Base-by-base conservation (phyloP, 2,329 filamentous ascomycete genomes). In the Venturia effusa region DNA sequence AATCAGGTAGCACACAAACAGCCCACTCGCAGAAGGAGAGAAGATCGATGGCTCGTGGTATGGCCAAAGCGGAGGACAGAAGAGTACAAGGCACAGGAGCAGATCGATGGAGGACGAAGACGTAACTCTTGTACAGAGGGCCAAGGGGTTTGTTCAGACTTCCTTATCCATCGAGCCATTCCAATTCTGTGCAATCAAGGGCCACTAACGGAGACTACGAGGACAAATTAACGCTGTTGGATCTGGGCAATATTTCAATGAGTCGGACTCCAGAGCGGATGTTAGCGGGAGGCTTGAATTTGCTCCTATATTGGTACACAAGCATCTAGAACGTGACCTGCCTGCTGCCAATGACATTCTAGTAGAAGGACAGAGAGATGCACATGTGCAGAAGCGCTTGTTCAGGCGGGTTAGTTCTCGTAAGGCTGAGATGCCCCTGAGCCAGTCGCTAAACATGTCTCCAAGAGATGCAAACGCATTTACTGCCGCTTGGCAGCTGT, bases 271-370 rank as follows among this genome's bases (percentile, higher is more conserved):
- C 17, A 34, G 51, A 51, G 51, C 51, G 30, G 30, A 22, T 19
- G 19, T 57, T 57, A 57, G 51, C 27, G 51, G 51, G 51, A 57
- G 30, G 27, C 51, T 57, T 57, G 51, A 34, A 10, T n/a, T n/a
- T 57, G 30, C 30, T 57, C 27, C 51, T 57, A 57, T 57, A n/a
- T 57, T 57, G 51, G 51, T n/a, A 57, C 51, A 57, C n/a, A 34
- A 34, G 30, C 45, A 15, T 6, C 30, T 30, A 57, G 19, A 57
- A 57, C 30, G 51, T 57, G 51, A 57, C 22, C 27, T 7, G 30
- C 11, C 15, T 4, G 48, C 27, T 30, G n/a, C 48, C 48, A 55
- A 55, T 55, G 24, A 27, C 48, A 55, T n/a, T n/a, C n/a, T n/a
- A n/a, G n/a, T n/a, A n/a, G n/a, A 17, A 19, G 24, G 17, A 34